A percentile compares a stretch with the other conserved stretches of the same genome.
Evolutionary conservation across 2,329 filamentous ascomycete genomes (phyloP).

Genomic region (Herpotrichia juniperi): DNA sequence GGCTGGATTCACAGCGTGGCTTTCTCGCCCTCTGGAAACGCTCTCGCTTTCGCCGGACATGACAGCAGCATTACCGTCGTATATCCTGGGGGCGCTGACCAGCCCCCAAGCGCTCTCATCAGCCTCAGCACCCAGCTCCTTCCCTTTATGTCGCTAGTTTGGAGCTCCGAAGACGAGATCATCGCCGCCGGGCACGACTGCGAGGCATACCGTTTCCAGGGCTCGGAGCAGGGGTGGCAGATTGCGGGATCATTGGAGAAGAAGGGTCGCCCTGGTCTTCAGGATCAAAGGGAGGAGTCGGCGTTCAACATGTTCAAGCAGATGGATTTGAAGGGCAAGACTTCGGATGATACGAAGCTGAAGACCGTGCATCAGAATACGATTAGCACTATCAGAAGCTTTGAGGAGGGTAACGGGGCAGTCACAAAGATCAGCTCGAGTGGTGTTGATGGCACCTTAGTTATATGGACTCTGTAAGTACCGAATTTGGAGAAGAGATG

Average conservation of each 20-base stretch:
- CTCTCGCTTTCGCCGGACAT: constrained; percentile 92
- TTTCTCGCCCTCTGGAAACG: constrained; percentile 91
- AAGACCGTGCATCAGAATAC: constrained; percentile 98
- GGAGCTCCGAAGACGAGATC: constrained; percentile 91
- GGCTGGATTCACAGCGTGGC: constrained; percentile 95
- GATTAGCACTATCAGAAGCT: constrained; percentile 81
- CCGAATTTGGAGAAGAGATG: neutral
- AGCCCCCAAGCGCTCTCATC: constrained; percentile 87
- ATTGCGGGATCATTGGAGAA: constrained; percentile 80
- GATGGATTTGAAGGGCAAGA: constrained; percentile 97
- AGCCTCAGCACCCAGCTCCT: constrained; percentile 88
- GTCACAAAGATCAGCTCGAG: constrained; percentile 80
- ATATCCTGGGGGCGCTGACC: constrained; percentile 89
- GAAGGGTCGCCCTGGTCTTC: constrained; percentile 66
- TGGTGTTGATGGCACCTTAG: constrained; percentile 55
- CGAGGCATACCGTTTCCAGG: constrained; percentile 88
- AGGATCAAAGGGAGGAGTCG: constrained; percentile 79
- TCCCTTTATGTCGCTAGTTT: constrained; percentile 90
- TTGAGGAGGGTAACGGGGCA: constrained; percentile 67
- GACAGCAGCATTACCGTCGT: constrained; percentile 97
- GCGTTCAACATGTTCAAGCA: constrained; percentile 98
- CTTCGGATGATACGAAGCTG: constrained; percentile 89
- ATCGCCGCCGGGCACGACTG: constrained; percentile 90
- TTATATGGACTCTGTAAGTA: constrained; percentile 55
- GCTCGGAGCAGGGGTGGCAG: constrained; percentile 80